Evolutionary conservation across 306 rosid genomes (phyloP).

Genomic region (Sophora flavescens): DNA sequence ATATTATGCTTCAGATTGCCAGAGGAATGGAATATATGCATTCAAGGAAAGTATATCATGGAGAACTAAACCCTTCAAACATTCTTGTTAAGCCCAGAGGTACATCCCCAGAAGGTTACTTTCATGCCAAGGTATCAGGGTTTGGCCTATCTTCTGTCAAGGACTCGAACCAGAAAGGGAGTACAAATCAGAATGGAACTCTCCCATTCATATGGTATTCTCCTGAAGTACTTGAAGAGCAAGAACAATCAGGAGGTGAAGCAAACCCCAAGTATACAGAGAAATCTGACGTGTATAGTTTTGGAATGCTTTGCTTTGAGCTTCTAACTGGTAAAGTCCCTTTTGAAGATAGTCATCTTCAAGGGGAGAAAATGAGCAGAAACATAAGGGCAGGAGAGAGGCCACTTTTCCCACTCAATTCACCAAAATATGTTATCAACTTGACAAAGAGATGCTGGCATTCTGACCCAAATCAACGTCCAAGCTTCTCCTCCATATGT

Average conservation of each 20-base stretch:
- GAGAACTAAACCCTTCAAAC: conserved; percentile 74
- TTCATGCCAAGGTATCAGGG: conserved; percentile 77
- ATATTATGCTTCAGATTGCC: conserved; percentile 94
- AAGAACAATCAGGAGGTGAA: conserved; percentile 58
- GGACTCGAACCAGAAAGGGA: conserved; percentile 54
- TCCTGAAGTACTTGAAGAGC: conserved; percentile 93
- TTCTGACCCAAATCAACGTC: conserved; percentile 76
- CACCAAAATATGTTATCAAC: conserved; percentile 75
- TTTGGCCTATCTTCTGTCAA: conserved; percentile 64
- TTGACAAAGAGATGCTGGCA: conserved; percentile 94
- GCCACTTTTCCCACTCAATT: conserved; percentile 75
- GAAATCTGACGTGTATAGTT: conserved; percentile 90
- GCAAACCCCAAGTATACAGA: conserved; percentile 63
- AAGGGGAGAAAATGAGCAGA: conserved; percentile 92
- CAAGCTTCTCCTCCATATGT: conserved; percentile 84
- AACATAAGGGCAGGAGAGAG: conserved; percentile 93
- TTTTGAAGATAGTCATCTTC: conserved; percentile 90
- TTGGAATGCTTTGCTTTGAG: conserved; percentile 95
- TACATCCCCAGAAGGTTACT: conserved; percentile 66
- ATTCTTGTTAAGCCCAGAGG: conserved; percentile 79
- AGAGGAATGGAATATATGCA: conserved; percentile 91
- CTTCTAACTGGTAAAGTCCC: conserved; percentile 92
- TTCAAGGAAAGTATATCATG: conserved; percentile 74
- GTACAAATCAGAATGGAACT: conserved; percentile 66
- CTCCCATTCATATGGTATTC: conserved; percentile 81